Conservation (phyloP, 2,329 filamentous ascomycete species). For the Fusarium scirpi region DNA sequence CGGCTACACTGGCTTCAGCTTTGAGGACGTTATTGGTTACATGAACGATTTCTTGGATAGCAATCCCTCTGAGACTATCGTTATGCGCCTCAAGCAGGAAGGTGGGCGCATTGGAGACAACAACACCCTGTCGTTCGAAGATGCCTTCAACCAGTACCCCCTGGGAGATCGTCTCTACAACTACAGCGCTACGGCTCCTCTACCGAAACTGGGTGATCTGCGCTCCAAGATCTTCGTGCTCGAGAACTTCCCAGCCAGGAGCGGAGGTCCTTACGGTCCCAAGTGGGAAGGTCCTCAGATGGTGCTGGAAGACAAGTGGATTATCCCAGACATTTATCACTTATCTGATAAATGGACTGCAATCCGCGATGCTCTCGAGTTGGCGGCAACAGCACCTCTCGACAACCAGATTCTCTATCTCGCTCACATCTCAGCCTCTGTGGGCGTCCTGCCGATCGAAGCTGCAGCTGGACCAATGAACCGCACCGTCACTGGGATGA, state of each 20-base stretch:
- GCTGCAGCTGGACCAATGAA: constrained; percentile 62
- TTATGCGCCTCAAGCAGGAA: constrained; percentile 65
- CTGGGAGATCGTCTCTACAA: constrained; percentile 53
- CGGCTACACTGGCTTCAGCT: constrained; percentile 59
- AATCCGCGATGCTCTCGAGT: constrained; percentile 56
- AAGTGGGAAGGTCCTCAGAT: constrained; percentile 60
- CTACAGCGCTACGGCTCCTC: constrained; percentile 47
- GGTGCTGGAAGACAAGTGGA: constrained; percentile 61
- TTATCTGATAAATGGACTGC: constrained; percentile 62
- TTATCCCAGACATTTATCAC: constrained; percentile 57
- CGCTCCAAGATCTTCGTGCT: constrained; percentile 61
- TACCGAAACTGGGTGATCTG: constrained; percentile 60
- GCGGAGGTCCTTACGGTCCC: constrained; percentile 55
- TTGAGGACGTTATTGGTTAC: constrained; percentile 57
- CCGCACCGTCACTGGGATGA: constrained; percentile 59
- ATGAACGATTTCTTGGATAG: constrained; percentile 60
- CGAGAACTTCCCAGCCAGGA: constrained; percentile 57
- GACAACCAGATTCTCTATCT: constrained; percentile 57
- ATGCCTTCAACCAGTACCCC: constrained; percentile 58
- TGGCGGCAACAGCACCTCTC: constrained; percentile 50
- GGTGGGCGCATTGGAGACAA: constrained; percentile 52
- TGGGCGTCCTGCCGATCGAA: constrained; percentile 63
- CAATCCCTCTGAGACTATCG: constrained; percentile 60
- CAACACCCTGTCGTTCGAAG: constrained; percentile 58
- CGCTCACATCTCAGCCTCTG: constrained; percentile 61